Evolutionary conservation across 371 early-diverging fungal species (phyloP).

Genomic region (Syncephalastrum contaminatum): DNA sequence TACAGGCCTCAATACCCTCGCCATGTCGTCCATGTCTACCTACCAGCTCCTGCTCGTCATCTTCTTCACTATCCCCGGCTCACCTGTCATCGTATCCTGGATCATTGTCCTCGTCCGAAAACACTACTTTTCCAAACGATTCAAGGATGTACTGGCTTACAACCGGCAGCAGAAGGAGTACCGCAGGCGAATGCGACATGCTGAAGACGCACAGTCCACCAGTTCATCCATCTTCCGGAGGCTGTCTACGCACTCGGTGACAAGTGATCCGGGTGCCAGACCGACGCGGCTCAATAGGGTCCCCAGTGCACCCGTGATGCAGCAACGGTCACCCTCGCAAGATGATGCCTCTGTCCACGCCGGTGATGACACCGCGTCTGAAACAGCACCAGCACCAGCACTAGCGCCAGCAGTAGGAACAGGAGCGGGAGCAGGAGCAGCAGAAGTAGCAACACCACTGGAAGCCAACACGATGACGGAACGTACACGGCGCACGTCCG

Average conservation of each 20-base stretch:
- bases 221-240: too few species aligned
- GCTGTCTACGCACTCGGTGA: too few species aligned
- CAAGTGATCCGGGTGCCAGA: not conserved
- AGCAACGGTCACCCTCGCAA: too few species aligned
- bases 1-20: slow-evolving; percentile 36
- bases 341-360: too few species aligned
- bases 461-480: too few species aligned
- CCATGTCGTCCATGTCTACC: slow-evolving; percentile 29
- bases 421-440: too few species aligned
- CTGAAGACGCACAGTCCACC: not conserved
- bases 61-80: slow-evolving; percentile 23
- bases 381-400: too few species aligned
- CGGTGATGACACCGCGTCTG: too few species aligned
- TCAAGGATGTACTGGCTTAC: slow-evolving; percentile 26
- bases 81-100: slow-evolving; percentile 25
- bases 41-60: slow-evolving; percentile 28
- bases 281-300: not conserved
- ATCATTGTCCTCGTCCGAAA: slow-evolving; percentile 33
- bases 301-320: too few species aligned
- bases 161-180: slow-evolving; percentile 25
- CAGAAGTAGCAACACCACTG: too few species aligned
- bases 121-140: slow-evolving; percentile 37
- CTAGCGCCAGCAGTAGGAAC: too few species aligned
- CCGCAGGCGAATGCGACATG: slow-evolving; percentile 3
- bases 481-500: too few species aligned